phyloP scores from a whole-genome alignment of 1,139 yeast species.

The Yamadazyma friedrichii region DNA sequence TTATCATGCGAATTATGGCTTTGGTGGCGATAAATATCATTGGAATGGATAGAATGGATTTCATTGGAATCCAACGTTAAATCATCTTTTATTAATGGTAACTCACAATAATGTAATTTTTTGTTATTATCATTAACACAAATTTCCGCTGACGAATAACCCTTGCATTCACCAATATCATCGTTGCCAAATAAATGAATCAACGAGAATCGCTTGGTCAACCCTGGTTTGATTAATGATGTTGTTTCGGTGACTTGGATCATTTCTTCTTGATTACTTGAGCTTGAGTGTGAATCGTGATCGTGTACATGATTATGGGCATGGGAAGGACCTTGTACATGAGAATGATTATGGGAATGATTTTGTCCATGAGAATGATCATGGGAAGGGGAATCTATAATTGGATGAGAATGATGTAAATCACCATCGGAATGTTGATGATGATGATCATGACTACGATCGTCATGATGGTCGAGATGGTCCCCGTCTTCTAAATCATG shows the following conservation, averaged over 20 bases:
- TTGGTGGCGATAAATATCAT: neutral
- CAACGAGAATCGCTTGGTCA: slow-evolving; percentile 13
- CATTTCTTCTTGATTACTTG: slow-evolving; percentile 30
- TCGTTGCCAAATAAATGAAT: slow-evolving; percentile 18
- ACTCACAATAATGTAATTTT: slow-evolving; percentile 38
- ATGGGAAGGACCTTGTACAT: slow-evolving; percentile 18
- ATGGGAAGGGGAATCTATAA: no score
- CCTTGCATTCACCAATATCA: slow-evolving; percentile 52
- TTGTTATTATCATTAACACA: slow-evolving; percentile 19
- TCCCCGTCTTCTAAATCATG: slow-evolving; percentile 43
- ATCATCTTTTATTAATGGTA: slow-evolving; percentile 21
- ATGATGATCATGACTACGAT: slow-evolving; percentile 9
- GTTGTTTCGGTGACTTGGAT: slow-evolving; percentile 35
- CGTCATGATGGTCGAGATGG: slow-evolving; percentile 20
- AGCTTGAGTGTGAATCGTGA: neutral
- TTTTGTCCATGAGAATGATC: slow-evolving; percentile 15
- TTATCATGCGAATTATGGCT: neutral
- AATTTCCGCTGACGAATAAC: slow-evolving; percentile 48
- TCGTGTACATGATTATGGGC: slow-evolving; percentile 5
- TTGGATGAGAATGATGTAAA: no score
- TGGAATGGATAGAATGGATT: slow-evolving; percentile 7
- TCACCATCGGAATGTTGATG: slow-evolving; percentile 4
- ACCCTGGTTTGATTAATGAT: slow-evolving; percentile 12
- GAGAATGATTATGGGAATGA: slow-evolving; percentile 28
- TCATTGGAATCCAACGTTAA: slow-evolving; percentile 3